Evolutionary conservation across 106 monocot genomes (phyloP), one percentile per base, ranked within the genome.

Genomic region (Dioscorea alata): DNA sequence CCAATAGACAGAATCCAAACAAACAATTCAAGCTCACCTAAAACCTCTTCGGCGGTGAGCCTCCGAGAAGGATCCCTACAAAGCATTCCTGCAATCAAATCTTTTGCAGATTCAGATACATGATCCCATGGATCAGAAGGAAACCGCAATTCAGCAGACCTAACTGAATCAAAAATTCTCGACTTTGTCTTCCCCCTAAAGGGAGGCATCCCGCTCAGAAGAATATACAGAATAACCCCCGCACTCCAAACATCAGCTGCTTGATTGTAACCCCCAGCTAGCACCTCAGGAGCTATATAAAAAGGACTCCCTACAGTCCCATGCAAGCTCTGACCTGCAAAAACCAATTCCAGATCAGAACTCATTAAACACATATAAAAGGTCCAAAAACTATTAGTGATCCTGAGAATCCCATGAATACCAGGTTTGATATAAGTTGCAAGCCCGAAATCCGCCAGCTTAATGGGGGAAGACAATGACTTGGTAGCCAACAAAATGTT

Each of bases 171-270:
- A 54, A 96, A 96, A 34, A 96, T 96, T 63, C 68, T 79, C 0
- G 96, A 91, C 75, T 96, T 96, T 8, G 91, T 96, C 76, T 89
- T 91, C 34, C 91, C 96, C 96, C 96, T 91, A 70, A 96, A 96
- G 18, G 96, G 96, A 8, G 91, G 91, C 74, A 91, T 86, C 12
- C 96, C 91, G 56, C 96, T 91, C 12, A 96, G 76, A 33, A 96
- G 88, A 59, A 96, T 86, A 76, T 96, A 91, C 4, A 96, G 73
- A 75, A 96, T 91, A 35, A 95, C 91, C 19, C 95, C 95, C 0
- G 90, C 81, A 76, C 90, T 90, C 95, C 95, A 95, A 18, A 96
- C 80, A 77, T 96, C 96, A 16, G 96, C 96, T 2, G 88, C 88
- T 76, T 96, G 82, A 57, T 84, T 96, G 65, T 96, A 96, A 13